phyloP scores from a whole-genome alignment of 257 asterid genomes.

The Primulina tabacum region DNA sequence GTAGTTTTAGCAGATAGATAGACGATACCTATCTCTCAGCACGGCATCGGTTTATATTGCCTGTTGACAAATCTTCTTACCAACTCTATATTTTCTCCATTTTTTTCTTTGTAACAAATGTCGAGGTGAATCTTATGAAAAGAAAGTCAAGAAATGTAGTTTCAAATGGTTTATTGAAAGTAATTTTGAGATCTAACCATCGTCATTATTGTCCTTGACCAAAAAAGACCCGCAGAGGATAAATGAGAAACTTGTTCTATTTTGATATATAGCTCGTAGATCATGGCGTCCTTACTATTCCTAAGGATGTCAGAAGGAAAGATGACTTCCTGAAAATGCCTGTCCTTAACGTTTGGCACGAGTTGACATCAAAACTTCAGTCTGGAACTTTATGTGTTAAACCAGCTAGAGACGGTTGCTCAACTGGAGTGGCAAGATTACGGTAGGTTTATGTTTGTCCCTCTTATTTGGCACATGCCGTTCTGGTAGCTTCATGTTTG shows the following conservation, averaged over 20 bases:
- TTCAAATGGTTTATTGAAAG: background rate
- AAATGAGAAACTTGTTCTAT: conserved; percentile 17
- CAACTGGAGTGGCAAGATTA: conserved; percentile 90
- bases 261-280: conserved; percentile 52
- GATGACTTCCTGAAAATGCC: conserved; percentile 48
- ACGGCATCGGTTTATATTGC: background rate
- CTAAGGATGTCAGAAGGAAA: conserved; percentile 59
- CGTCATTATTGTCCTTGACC: background rate
- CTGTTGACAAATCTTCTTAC: background rate
- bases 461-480: conserved; percentile 12
- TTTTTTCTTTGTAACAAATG: background rate
- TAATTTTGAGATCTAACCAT: background rate
- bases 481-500: background rate
- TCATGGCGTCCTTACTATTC: conserved; percentile 70
- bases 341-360: conserved; percentile 53
- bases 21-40: background rate
- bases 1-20: background rate
- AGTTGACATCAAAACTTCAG: conserved; percentile 60
- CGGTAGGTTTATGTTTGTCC: conserved; percentile 37
- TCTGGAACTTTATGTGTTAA: conserved; percentile 66
- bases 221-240: too few species aligned
- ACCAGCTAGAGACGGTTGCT: conserved; percentile 95
- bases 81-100: background rate
- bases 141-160: background rate
- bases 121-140: background rate